Evolutionary conservation across 192 early-diverging fungal species (phyloP), one percentile per base, ranked within the genome.

Genomic region (Mortierella claussenii): DNA sequence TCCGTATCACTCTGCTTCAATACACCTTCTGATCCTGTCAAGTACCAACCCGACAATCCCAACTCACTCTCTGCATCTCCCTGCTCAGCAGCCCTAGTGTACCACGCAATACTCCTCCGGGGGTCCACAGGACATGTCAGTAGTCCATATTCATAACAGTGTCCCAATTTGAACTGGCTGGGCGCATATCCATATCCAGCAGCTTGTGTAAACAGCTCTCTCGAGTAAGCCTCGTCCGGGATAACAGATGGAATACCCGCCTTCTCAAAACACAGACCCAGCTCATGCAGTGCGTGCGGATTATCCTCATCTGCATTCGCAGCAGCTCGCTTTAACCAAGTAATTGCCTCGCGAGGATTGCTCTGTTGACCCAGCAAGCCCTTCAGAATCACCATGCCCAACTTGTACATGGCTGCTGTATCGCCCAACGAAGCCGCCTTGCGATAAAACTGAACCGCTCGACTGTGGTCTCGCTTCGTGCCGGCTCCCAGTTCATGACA

Each of bases 401-500:
- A 83, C 82, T 98, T 98, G 87, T 95, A 97, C 98, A 99, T 98
- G 26, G 94, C 95, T 0, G 94, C 89, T 17, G 95, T 92, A 57
- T 98, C 95, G 33, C 94, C 91, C 28, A 96, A 79, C 10, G 90
- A 88, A 0, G 96, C 97, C 0, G 96, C 93, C 83, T 99, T 98
- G 64, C 94, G 86, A 79, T 94, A 98, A 65, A 94, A 98, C 78
- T 96, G 94, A 26, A 95, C 84, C 1, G 96, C 90, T 5, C 93
- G 88, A n/a, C 81, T 70, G 24, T 87, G 82, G 75, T 98, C 95
- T 17, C 89, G 79, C 55, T 94, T 93, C 12, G 94, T 95, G 37
- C 98, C 98, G 15, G 92, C 89, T 18, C 96, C 97, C 15, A 93
- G 80, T 69, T 99, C 98, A 81, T 98, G 97, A 81, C 97, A 99